A percentile compares a stretch with the other conserved stretches of the same genome.
These are phyloP conservation scores for Boeremia exigua DNA, from an alignment of 2,329 filamentous ascomycete genomes.

Conservation along the genomic window DNA sequence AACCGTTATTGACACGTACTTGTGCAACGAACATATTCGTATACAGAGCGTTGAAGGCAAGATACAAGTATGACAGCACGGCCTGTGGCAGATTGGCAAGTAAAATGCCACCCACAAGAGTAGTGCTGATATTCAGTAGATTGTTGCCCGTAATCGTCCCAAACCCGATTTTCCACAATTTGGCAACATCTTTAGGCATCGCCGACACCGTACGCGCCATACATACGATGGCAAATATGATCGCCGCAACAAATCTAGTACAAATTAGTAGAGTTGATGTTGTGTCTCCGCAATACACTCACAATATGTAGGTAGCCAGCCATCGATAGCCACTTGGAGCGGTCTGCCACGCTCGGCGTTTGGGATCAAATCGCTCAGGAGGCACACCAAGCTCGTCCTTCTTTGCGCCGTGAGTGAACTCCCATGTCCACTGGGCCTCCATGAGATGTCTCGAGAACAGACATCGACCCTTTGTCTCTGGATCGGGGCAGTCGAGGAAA, in stretches of 20 bases:
- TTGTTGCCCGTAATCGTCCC: constrained; percentile 20
- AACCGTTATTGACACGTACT: background rate
- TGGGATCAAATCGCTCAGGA: background rate
- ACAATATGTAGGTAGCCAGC: background rate
- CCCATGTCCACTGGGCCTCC: constrained; percentile 7
- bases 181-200: constrained; percentile 11
- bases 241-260: background rate
- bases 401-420: background rate
- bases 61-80: constrained; percentile 55
- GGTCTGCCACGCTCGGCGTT: background rate
- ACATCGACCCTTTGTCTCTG: constrained; percentile 2
- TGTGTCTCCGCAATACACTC: background rate
- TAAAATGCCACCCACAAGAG: constrained; percentile 31
- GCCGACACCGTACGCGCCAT: background rate
- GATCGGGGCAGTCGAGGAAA: constrained; percentile 6
- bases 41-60: constrained; percentile 54
- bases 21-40: constrained; percentile 55
- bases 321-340: constrained; percentile 5
- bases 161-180: constrained; percentile 20
- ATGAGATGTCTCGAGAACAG: background rate
- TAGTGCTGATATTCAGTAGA: constrained; percentile 7
- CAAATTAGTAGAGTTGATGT: background rate
- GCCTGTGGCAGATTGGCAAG: constrained; percentile 57
- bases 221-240: constrained; percentile 4
- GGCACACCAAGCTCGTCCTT: constrained; percentile 1